phyloP scores from a whole-genome alignment of 495 filamentous ascomycete genomes.

The Penicillium desertorum region DNA sequence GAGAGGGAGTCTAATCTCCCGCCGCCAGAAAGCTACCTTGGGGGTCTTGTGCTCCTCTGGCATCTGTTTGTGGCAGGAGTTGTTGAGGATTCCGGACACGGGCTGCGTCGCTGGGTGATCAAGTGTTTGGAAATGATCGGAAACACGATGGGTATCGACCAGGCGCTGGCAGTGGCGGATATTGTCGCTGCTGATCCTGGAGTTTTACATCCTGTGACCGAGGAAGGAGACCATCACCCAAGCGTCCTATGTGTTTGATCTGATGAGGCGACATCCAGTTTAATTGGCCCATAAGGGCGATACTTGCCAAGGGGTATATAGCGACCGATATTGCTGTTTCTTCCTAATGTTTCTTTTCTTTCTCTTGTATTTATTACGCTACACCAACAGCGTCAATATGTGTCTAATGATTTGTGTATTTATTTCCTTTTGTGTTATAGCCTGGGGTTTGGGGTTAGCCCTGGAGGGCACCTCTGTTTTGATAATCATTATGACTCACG shows the following conservation, averaged over 20 bases:
- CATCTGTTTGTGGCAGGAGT: constrained; percentile 46
- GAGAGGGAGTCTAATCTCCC: constrained; percentile 13
- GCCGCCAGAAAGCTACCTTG: constrained; percentile 34
- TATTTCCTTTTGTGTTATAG: neutral
- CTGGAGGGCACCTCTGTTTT: neutral
- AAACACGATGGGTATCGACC: constrained; percentile 47
- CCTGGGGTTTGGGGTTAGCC: neutral
- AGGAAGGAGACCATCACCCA: constrained; percentile 14
- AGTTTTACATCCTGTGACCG: constrained; percentile 21
- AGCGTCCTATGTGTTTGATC: neutral
- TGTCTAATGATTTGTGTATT: neutral
- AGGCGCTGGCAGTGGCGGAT: constrained; percentile 46
- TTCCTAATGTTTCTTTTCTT: neutral
- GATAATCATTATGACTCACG: constrained; percentile 1
- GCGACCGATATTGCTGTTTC: neutral
- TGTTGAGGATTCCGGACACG: constrained; percentile 33
- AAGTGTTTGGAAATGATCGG: constrained; percentile 44
- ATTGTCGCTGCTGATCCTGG: constrained; percentile 35
- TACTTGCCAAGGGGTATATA: neutral
- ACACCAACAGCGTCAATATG: neutral
- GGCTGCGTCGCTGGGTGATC: constrained; percentile 45
- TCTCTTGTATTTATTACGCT: neutral
- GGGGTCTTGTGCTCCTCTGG: constrained; percentile 50
- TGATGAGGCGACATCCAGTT: constrained; percentile 3
- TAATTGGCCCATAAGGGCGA: neutral